Base-by-base conservation (phyloP, 2,329 filamentous ascomycete species). In the Apiospora rasikravindrae region DNA sequence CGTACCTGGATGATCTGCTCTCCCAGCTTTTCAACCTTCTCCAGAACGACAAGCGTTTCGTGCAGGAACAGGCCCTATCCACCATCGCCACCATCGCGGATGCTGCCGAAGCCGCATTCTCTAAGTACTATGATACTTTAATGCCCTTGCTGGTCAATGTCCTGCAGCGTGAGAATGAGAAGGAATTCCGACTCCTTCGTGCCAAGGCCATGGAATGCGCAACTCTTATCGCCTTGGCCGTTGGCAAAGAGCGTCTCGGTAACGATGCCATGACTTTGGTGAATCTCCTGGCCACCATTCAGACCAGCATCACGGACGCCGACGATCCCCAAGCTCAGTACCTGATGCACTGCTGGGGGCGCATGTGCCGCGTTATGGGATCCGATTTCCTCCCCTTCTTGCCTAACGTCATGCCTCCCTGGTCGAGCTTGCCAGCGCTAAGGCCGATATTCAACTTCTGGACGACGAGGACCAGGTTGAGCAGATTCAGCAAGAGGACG, bases 191-290 rank as follows among this genome's bases (percentile, higher is more conserved):
- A 70, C 86, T 98, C 67, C 88, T 99, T 51, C 91, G 96, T 72
- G 96, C 96, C 69, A 99, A 99, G 86, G 96, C 96, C 3, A 99
- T 99, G 96, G 96, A 99, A 83, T 99, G 96, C 80, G 96, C 96
- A 24, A 99, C 96, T 10, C 86, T 99, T 61, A 99, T 99, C 78
- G 94, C 96, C 44, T 86, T 99, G 70, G 96, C 96, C 42, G 96
- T 99, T 73, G 96, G 96, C 70, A 96, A 97, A 82, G 94, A 97
- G 77, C 93, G 94, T 74, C 94, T 99, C 82, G 95, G 94, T 13
- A 88, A 89, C 75, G 96, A 99, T 83, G 95, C 96, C 4, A 88
- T 96, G 84, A 93, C 91, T 57, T 87, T 99, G 53, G 96, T 98
- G 26, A 92, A 97, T 78, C 88, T 98, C 29, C 88, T 99, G 70